Evolutionary conservation across 768 basidiomycete species (phyloP).

Genomic region (Russula vinacea): DNA sequence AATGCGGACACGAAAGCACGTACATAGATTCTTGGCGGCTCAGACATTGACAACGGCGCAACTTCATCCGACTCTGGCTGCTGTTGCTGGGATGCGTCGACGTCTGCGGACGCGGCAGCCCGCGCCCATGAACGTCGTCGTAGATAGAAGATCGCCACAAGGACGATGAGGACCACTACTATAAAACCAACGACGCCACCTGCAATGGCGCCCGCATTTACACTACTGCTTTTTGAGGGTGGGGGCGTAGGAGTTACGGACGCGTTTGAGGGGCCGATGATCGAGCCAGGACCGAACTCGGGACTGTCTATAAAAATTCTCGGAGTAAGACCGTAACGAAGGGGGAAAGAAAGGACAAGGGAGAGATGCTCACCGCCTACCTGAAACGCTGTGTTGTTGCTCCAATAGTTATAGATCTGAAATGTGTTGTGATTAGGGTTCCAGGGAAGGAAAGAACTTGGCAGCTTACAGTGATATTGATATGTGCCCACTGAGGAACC

Average conservation of each 20-base stretch:
- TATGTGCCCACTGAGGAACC: conserved; percentile 8
- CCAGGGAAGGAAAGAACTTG: neutral
- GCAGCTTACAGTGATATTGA: conserved; percentile 9
- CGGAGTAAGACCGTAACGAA: neutral
- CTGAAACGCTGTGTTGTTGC: neutral
- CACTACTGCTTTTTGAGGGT: neutral
- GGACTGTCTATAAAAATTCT: neutral
- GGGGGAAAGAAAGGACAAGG: too few species aligned
- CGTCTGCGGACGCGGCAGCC: neutral
- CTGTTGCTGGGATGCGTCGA: neutral
- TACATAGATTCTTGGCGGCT: neutral
- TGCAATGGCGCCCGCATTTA: neutral
- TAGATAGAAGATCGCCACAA: neutral
- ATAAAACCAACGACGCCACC: neutral
- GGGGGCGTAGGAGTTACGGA: neutral
- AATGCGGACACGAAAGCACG: neutral
- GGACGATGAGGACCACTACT: neutral
- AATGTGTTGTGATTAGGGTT: neutral
- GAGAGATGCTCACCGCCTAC: conserved; percentile 4
- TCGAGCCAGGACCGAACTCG: neutral
- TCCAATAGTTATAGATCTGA: conserved; percentile 4
- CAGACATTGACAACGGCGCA: neutral
- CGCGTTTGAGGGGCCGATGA: neutral
- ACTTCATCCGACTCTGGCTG: neutral
- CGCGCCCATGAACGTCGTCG: neutral